Base-by-base conservation (phyloP, 2,329 filamentous ascomycete genomes). In the Fusarium verticillioides region DNA sequence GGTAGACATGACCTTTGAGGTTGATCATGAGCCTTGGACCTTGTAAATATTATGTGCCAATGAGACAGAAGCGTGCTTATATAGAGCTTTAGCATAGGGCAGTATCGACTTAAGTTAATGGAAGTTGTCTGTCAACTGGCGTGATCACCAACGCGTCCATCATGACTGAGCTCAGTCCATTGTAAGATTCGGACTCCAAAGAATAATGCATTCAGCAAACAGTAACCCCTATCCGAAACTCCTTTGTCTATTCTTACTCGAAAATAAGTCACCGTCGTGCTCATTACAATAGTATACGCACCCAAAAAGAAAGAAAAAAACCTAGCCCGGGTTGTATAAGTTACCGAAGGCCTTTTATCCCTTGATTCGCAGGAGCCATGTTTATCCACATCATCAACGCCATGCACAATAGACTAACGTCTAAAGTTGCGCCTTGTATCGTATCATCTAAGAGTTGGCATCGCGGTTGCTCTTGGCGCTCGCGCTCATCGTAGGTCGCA, bases 401-500 rank as follows among this genome's bases (percentile, higher is more conserved):
- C 37, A 26, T 46, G 13, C 11, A 18, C 23, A 56, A 12, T 32
- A 70, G 15, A 30, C 23, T 19, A 28, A n/a, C 50, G 11, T 30
- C 23, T 40, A 36, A 47, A 47, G 37, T 7, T 37, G 44, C 16
- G 30, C 23, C 37, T 30, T 49, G 34, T 40, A 61, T 43, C 49
- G 26, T 53, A 43, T 40, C 28, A 34, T 60, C 76, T 73, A 83
- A 52, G 79, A 81, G 63, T 96, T 95, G 69, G 94, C 92, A 82
- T 98, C 96, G 78, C 94, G 90, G 88, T 92, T 94, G 85, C 95
- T 98, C 84, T 95, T 92, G 73, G 93, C 92, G 86, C 95, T 98
- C 30, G 96, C 94, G 82, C 95, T 98, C 85, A 97, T 93, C 3
- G 90, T 90, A 49, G 90, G 85, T 39, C 78, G 74, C 77, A 92